Evolutionary conservation across 1,284 basidiomycete genomes (phyloP).

Genomic region (Cystobasidium pallidum): DNA sequence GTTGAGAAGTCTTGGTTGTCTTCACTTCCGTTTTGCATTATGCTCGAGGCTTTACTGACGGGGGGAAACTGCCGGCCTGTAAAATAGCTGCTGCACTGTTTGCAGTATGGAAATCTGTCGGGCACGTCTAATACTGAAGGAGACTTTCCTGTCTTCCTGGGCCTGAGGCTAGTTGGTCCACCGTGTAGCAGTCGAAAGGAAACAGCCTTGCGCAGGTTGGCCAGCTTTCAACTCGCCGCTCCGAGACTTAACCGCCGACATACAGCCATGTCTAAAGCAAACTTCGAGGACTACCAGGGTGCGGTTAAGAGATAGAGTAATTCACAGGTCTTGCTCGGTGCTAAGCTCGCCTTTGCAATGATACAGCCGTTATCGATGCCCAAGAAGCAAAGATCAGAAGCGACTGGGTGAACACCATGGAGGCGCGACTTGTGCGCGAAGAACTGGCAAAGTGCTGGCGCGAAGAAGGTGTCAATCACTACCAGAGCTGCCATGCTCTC

Average conservation of each 20-base stretch:
- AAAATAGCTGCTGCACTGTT: not conserved
- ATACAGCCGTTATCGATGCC: conserved; percentile 60
- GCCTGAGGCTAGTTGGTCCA: not conserved
- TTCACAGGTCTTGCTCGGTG: not conserved
- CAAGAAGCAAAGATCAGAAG: conserved; percentile 83
- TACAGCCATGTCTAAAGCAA: conserved; percentile 29
- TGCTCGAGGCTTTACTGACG: not conserved
- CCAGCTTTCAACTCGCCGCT: conserved; percentile 11
- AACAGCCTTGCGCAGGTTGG: conserved; percentile 4
- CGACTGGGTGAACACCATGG: conserved; percentile 94
- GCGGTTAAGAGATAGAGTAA: not conserved
- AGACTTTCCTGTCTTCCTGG: no score
- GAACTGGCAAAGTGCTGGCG: conserved; percentile 91
- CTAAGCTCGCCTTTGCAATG: not conserved
- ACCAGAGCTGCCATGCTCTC: conserved; percentile 84
- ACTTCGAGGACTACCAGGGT: conserved; percentile 41
- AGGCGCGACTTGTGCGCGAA: conserved; percentile 83
- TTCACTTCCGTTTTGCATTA: conserved; percentile 2
- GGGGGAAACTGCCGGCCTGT: not conserved
- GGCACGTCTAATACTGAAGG: no score
- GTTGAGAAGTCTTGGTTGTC: conserved; percentile 28
- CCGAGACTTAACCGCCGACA: not conserved
- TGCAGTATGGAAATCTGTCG: not conserved
- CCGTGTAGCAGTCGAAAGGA: not conserved
- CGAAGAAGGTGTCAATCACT: conserved; percentile 77